A percentile compares a stretch with the other conserved stretches of the same genome.
These are phyloP conservation scores for Akebia trifoliata DNA, from an alignment of 164 flowering plant genomes.

Conservation along the genomic window DNA sequence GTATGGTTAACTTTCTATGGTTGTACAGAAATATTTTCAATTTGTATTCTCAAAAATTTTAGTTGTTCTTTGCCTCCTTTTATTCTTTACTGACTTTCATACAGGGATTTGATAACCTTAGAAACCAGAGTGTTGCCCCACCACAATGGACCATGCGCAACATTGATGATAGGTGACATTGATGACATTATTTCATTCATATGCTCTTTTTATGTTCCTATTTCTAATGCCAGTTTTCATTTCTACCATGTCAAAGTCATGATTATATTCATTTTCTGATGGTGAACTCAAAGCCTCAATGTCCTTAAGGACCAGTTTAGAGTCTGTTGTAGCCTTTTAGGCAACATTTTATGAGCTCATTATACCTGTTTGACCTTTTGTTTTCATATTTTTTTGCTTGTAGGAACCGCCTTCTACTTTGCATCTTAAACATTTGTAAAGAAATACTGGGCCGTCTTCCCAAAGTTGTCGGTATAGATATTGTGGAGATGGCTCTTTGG, in stretches of 20 bases:
- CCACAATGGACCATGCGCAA: constrained; percentile 99
- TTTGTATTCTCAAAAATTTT: constrained; percentile 1
- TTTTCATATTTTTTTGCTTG: constrained; percentile 15
- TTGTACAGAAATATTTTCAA: background rate
- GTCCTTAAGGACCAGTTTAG: background rate
- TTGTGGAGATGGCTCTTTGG: constrained; percentile 99
- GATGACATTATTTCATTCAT: background rate
- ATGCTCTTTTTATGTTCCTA: background rate
- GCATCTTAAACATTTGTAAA: constrained; percentile 77
- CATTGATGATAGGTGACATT: constrained; percentile 77
- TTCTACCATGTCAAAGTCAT: background rate
- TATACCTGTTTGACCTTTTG: background rate
- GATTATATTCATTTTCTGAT: background rate
- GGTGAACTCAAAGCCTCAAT: background rate
- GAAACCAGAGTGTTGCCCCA: constrained; percentile 91
- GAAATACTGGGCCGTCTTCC: constrained; percentile 86
- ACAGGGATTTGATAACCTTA: constrained; percentile 97
- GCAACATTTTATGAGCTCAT: background rate
- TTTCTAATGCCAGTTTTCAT: background rate
- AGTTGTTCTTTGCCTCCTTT: background rate
- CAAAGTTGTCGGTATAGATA: constrained; percentile 94
- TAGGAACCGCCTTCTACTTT: constrained; percentile 85
- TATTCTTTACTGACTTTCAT: constrained; percentile 5
- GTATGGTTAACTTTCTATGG: background rate
- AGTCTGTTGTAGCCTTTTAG: background rate